Base-by-base conservation (phyloP, 225 moss, liverwort and hornwort species). In the Bryoerythrophyllum caledonicum region DNA sequence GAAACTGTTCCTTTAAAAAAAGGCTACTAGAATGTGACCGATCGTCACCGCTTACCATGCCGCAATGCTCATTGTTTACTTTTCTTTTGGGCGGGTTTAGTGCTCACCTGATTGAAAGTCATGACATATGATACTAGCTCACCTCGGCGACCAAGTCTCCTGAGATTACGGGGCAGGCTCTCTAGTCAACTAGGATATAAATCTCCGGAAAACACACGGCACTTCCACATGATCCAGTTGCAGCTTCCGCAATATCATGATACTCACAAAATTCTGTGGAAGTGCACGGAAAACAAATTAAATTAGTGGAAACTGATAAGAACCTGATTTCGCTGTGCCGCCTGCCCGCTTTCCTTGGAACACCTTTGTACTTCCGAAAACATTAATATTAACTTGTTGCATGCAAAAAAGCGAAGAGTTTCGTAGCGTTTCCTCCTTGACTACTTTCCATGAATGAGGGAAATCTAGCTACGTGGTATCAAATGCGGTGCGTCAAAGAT, bases 171-270 rank as follows among this genome's bases (percentile, higher is more conserved):
- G 60, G 21, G 60, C 5, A 32, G 32, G 32, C 30, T 70, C 9
- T 24, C 17, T 63, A 52, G 76, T 80, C 80, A 76, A 73, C 73
- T 68, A 48, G 3, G 26, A 57, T 25, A 38, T 58, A 32, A 48
- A 75, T 28, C 67, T 60, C 26, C 26, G 38, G 55, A 68, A 51
- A 62, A 28, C 11, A 56, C 72, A 68, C 63, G 59, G 63, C 76
- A 68, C 35, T 46, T 74, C 51, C 14, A 14, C 74, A 43, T 38
- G 8, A 41, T n/a, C 35, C 20, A 34, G 10, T 37, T 62, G 62
- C 32, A 32, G 4, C 32, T 5, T 32, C 32, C 38, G 1, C 46
- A 46, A 3, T 13, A 44, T 15, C 44, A 15, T 4, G 15, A 44
- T 44, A 14, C 44, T 15, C 6, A 15, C 14, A 44, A 44, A 14